Percentiles rank a stretch among this genome's conserved stretches.
phyloP scores from a whole-genome alignment of 2,329 filamentous ascomycete species.

The Bimuria novae-zelandiae region DNA sequence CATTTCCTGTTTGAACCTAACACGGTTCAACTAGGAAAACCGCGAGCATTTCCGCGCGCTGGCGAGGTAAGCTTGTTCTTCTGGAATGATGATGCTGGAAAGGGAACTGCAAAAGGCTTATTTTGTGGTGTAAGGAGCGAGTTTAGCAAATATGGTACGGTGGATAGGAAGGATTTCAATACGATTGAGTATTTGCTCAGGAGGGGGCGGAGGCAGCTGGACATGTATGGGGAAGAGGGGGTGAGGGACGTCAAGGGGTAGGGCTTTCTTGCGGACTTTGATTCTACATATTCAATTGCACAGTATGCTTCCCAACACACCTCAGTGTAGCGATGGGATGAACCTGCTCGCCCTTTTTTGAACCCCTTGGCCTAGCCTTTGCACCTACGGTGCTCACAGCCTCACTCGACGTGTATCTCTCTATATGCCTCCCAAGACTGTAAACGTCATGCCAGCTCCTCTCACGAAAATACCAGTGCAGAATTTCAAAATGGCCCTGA shows the following conservation, averaged over 20 bases:
- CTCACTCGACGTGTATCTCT: no score
- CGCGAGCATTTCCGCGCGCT: conserved; percentile 67
- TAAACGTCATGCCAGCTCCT: no score
- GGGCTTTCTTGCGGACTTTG: background rate
- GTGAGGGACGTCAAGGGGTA: conserved; percentile 70
- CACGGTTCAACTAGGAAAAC: conserved; percentile 50
- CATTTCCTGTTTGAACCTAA: conserved; percentile 39
- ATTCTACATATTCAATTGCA: no score
- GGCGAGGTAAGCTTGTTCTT: conserved; percentile 56
- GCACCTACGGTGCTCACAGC: no score
- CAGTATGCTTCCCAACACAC: no score
- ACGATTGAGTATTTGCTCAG: conserved; percentile 84
- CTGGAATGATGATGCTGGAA: background rate
- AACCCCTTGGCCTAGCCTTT: no score
- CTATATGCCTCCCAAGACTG: no score
- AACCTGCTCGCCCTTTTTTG: no score
- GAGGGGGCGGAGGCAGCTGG: conserved; percentile 79
- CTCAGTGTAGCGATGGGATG: no score
- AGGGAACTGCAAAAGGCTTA: conserved; percentile 5
- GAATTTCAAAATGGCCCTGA: no score
- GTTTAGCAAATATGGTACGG: conserved; percentile 69
- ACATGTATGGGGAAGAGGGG: conserved; percentile 77
- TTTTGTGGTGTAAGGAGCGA: conserved; percentile 66
- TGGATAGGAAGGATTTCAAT: conserved; percentile 84
- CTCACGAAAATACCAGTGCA: no score